These are phyloP conservation scores for Papiliotrema terrestris DNA, from an alignment of 1,284 basidiomycete species.

Conservation along the genomic window DNA sequence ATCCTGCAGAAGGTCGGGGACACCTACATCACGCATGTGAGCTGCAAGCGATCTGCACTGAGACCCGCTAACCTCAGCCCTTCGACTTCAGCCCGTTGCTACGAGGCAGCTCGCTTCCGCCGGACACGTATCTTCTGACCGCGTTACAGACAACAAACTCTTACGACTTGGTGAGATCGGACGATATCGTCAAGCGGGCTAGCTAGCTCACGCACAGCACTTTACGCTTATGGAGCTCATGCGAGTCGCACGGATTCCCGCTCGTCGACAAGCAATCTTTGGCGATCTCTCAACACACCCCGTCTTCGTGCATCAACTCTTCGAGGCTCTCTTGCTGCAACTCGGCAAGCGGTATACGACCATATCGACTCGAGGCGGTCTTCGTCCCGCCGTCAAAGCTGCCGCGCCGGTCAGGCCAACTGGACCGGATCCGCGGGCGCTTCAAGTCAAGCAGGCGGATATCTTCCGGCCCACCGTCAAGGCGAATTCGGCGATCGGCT, in stretches of 20 bases:
- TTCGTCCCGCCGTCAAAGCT: neutral
- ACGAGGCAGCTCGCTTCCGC: slow-evolving; percentile 29
- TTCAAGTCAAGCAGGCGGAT: slow-evolving; percentile 34
- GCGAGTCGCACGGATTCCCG: slow-evolving; percentile 24
- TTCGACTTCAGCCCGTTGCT: slow-evolving; percentile 35
- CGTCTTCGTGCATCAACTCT: slow-evolving; percentile 27
- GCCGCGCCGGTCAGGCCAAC: slow-evolving; percentile 7
- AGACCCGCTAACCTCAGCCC: slow-evolving; percentile 17
- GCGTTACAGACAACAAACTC: slow-evolving; percentile 31
- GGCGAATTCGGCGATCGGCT: slow-evolving; percentile 15
- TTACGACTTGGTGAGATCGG: slow-evolving; percentile 28
- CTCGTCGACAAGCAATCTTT: slow-evolving; percentile 34
- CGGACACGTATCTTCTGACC: slow-evolving; percentile 35
- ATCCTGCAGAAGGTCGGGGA: slow-evolving; percentile 27
- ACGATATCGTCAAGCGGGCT: neutral
- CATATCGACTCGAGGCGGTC: slow-evolving; percentile 17
- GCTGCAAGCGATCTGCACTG: slow-evolving; percentile 1
- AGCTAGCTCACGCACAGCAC: slow-evolving; percentile 19
- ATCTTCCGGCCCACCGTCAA: slow-evolving; percentile 35
- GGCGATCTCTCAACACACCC: slow-evolving; percentile 26
- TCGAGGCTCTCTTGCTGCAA: slow-evolving; percentile 33
- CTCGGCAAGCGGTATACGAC: slow-evolving; percentile 26
- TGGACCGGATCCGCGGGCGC: slow-evolving; percentile 22
- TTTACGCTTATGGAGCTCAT: slow-evolving; percentile 46
- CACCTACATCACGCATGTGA: slow-evolving; percentile 35